Conservation (phyloP, 805 yeast species). For the Kuraishia piskuri region DNA sequence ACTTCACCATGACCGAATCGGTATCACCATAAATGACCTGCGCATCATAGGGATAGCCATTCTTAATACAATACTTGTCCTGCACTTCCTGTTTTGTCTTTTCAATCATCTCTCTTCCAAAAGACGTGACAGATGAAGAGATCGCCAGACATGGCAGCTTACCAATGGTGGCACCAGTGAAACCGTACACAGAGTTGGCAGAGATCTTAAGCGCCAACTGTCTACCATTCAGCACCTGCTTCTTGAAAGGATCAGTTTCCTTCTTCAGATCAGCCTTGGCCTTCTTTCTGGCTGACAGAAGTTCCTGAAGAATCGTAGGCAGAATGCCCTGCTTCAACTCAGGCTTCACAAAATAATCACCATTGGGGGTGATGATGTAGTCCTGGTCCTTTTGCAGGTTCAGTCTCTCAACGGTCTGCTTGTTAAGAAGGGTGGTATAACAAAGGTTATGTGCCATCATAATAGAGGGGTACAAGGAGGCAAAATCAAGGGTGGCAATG, state of each 20-base stretch:
- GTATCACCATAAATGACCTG: slow-evolving; percentile 97
- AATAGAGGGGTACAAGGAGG: slow-evolving; percentile 93
- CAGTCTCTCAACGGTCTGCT: slow-evolving; percentile 57
- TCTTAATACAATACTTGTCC: slow-evolving; percentile 64
- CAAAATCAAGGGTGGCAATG: slow-evolving; percentile 95
- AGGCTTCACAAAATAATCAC: slow-evolving; percentile 78
- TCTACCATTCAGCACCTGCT: slow-evolving; percentile 93
- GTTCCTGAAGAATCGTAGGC: slow-evolving; percentile 86
- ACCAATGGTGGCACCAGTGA: slow-evolving; percentile 98
- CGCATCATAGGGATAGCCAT: slow-evolving; percentile 81
- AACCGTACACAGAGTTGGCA: slow-evolving; percentile 97
- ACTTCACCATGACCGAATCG: slow-evolving; percentile 98
- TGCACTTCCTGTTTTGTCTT: slow-evolving; percentile 82
- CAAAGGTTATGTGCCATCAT: slow-evolving; percentile 99
- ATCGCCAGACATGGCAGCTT: slow-evolving; percentile 94
- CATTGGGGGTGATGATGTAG: slow-evolving; percentile 83
- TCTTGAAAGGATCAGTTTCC: slow-evolving; percentile 90
- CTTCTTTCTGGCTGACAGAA: slow-evolving; percentile 83
- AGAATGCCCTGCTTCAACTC: slow-evolving; percentile 71
- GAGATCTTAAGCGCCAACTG: slow-evolving; percentile 94
- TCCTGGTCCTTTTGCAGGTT: slow-evolving; percentile 62
- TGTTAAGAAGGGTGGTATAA: slow-evolving; percentile 79
- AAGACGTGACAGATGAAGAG: slow-evolving; percentile 91
- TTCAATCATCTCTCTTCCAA: slow-evolving; percentile 96
- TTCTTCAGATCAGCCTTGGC: slow-evolving; percentile 87